These are phyloP conservation scores for Artemisia argyi DNA, from an alignment of 129 eudicot genomes.

Conservation along the genomic window DNA sequence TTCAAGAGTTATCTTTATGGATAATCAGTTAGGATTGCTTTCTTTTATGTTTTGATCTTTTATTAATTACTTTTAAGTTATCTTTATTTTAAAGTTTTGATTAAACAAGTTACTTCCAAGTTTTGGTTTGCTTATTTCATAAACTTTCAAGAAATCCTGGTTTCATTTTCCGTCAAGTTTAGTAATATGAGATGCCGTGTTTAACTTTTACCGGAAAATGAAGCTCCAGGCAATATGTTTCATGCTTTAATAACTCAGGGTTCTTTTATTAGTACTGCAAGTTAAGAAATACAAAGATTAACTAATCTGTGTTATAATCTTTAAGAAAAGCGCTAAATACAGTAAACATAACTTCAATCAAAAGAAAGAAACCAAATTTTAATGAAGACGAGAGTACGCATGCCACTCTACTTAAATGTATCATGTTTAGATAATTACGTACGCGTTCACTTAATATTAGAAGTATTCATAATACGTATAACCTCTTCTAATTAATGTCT, in stretches of 20 bases:
- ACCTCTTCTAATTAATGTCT: background rate
- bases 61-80: too few relatives aligned
- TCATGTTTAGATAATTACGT: background rate
- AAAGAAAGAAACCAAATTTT: background rate
- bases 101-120: background rate
- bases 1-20: background rate
- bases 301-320: background rate
- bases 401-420: background rate
- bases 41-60: too few relatives aligned
- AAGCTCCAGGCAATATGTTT: background rate
- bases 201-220: background rate
- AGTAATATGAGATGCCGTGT: background rate
- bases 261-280: background rate
- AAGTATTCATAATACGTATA: background rate
- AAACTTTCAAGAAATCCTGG: background rate
- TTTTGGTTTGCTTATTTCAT: background rate
- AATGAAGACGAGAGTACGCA: background rate
- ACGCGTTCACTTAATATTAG: background rate
- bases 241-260: background rate
- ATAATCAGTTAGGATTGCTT: background rate
- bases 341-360: background rate
- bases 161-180: background rate
- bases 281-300: background rate
- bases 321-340: background rate
- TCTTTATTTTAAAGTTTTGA: background rate